These are phyloP conservation scores for Epichloe baconii DNA, from an alignment of 2,329 filamentous ascomycete genomes.

Conservation along the genomic window DNA sequence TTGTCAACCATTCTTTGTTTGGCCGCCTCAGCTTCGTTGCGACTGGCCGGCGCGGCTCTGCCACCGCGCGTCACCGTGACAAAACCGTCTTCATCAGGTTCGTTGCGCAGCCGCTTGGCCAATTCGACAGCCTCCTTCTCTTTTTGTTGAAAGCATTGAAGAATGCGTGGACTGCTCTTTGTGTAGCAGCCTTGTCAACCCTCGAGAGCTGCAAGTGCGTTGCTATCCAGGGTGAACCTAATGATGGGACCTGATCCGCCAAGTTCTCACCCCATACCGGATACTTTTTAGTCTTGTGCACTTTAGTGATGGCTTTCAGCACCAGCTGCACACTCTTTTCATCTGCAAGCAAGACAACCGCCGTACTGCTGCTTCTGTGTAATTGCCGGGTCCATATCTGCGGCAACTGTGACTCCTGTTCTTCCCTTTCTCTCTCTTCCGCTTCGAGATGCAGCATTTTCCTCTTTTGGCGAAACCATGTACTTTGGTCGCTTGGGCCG, in stretches of 20 bases:
- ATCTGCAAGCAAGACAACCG: slow-evolving; percentile 75
- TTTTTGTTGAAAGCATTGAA: slow-evolving; percentile 66
- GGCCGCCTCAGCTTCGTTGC: slow-evolving; percentile 54
- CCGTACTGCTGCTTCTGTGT: slow-evolving; percentile 62
- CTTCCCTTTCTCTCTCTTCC: slow-evolving; percentile 38
- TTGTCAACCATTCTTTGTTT: slow-evolving; percentile 48
- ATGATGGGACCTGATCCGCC: slow-evolving; percentile 36
- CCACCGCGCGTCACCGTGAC: slow-evolving; percentile 79
- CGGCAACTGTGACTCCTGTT: slow-evolving; percentile 51
- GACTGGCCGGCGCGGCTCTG: slow-evolving; percentile 57
- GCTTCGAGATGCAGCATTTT: slow-evolving; percentile 37
- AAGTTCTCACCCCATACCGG: slow-evolving; percentile 58
- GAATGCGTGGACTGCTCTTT: slow-evolving; percentile 68
- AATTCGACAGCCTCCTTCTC: slow-evolving; percentile 50
- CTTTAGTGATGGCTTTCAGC: slow-evolving; percentile 59
- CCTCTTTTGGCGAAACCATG: slow-evolving; percentile 27
- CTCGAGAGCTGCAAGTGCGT: slow-evolving; percentile 60
- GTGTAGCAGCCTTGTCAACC: slow-evolving; percentile 52
- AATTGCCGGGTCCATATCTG: slow-evolving; percentile 60
- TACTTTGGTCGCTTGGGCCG: slow-evolving; percentile 32
- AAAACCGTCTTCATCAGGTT: slow-evolving; percentile 91
- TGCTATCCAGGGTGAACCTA: slow-evolving; percentile 47
- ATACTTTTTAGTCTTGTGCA: slow-evolving; percentile 43
- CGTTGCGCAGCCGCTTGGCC: slow-evolving; percentile 54
- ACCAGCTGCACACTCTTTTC: slow-evolving; percentile 62